A percentile compares a stretch with the other conserved stretches of the same genome.
These are phyloP conservation scores for Metschnikowia lochheadii DNA, from an alignment of 805 yeast species.

Conservation along the genomic window DNA sequence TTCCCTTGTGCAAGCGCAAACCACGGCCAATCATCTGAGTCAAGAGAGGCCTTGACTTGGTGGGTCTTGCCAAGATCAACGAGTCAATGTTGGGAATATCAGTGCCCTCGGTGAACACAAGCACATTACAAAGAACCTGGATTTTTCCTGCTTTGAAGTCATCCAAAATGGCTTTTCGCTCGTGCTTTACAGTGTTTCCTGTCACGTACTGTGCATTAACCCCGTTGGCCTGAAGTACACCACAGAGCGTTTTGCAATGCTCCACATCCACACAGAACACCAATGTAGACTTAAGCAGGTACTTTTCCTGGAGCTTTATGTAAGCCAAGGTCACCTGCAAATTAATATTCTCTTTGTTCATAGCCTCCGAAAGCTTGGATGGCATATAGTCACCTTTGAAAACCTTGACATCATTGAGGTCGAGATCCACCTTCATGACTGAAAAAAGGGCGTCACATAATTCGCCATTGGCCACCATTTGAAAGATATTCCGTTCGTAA, in stretches of 20 bases:
- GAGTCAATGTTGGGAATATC: constrained; percentile 89
- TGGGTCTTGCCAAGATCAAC: constrained; percentile 73
- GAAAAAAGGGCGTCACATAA: constrained; percentile 67
- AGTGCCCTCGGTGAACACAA: constrained; percentile 90
- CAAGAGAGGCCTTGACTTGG: constrained; percentile 65
- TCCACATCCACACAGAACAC: constrained; percentile 73
- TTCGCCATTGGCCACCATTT: constrained; percentile 67
- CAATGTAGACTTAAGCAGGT: constrained; percentile 55
- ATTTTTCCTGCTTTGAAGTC: constrained; percentile 61
- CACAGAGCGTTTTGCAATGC: constrained; percentile 57
- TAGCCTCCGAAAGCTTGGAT: constrained; percentile 46
- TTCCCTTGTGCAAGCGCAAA: constrained; percentile 57
- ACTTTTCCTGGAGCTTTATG: constrained; percentile 30
- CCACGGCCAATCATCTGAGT: constrained; percentile 94
- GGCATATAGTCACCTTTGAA: constrained; percentile 52
- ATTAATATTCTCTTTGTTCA: constrained; percentile 54
- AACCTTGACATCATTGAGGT: constrained; percentile 32
- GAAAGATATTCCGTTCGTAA: constrained; percentile 58
- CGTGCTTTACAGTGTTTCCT: constrained; percentile 53
- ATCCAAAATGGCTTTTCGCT: constrained; percentile 48
- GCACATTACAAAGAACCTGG: constrained; percentile 80
- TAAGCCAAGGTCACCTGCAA: constrained; percentile 54
- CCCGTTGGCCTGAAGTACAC: constrained; percentile 52
- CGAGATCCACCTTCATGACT: constrained; percentile 47
- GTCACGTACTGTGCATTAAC: constrained; percentile 69